Base-by-base conservation (phyloP, 768 basidiomycete species). In the Cystofilobasidium capitatum region DNA sequence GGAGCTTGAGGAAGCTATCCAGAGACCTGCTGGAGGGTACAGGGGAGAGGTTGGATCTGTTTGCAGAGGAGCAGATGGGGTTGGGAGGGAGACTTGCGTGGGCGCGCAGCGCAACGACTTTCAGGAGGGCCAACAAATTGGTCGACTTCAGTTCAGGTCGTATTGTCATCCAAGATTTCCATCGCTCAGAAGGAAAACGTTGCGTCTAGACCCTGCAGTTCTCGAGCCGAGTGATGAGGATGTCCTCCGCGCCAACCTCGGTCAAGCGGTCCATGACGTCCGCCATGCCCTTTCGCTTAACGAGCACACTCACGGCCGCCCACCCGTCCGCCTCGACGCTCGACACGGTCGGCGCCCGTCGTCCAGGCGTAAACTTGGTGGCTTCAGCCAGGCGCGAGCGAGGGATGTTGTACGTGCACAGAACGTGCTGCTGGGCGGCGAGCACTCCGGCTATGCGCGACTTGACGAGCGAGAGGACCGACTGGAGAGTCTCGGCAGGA, bases 301-400 rank as follows among this genome's bases (percentile, higher is more conserved):
- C 87, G 93, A 98, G 97, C 49, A 82, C 82, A 75, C 86, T 92
- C 40, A 99, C 89, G 1, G 86, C 92, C 3, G 92, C 86, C 96
- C 96, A 99, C 5, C 83, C 83, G 20, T 84, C 81, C 66, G 86
- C 82, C 65, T 97, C 96, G 36, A 98, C 77, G 8, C 86, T 85
- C 49, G 74, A 76, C 37, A 99, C 82, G 6, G 96, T 96, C 24
- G 96, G 87, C 1, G 89, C 92, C 66, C 88, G 80, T 57, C 92
- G 81, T 6, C 96, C 96, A 0, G 94, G 96, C 0, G 94, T 93
- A 75, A 98, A 79, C 29, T 73, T 72, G 0, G 83, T 81, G 1
- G 89, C 92, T 2, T 77, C 79, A 16, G 80, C 71, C 14, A 99
- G 81, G 35, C 79, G 79, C 47, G 81, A 81, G 16, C 90, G 83